Conservation (phyloP, 495 filamentous ascomycete species). For the Rhypophila decipiens region DNA sequence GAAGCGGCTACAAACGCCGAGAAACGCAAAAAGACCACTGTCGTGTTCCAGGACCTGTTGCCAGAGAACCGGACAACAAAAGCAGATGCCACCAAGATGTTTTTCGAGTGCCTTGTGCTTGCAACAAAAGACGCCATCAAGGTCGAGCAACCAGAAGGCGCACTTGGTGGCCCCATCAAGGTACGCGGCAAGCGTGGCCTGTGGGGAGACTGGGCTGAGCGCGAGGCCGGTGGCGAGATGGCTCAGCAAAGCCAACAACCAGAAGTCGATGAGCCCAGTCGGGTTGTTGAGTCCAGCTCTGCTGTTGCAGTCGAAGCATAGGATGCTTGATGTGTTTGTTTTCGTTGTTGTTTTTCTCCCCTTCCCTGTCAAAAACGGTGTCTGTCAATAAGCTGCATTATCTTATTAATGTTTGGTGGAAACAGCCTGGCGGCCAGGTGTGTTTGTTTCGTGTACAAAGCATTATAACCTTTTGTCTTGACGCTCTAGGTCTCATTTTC, state of each 20-base stretch:
- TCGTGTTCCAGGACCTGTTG: slow-evolving; percentile 87
- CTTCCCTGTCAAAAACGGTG: too few species aligned
- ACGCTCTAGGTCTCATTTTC: background rate
- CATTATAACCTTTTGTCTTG: too few species aligned
- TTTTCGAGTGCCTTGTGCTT: slow-evolving; percentile 91
- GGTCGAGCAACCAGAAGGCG: slow-evolving; percentile 77
- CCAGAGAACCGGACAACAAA: slow-evolving; percentile 72
- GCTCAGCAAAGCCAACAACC: slow-evolving; percentile 33
- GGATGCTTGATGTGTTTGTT: background rate
- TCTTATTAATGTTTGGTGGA: background rate
- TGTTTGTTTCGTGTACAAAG: too few species aligned
- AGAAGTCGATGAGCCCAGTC: slow-evolving; percentile 19
- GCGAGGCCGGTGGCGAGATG: slow-evolving; percentile 58
- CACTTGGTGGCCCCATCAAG: slow-evolving; percentile 68
- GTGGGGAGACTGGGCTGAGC: slow-evolving; percentile 95
- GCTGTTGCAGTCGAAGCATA: slow-evolving; percentile 19
- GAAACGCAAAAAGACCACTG: slow-evolving; percentile 66
- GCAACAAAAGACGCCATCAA: slow-evolving; percentile 98
- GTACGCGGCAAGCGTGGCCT: slow-evolving; percentile 83
- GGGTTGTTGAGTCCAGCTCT: slow-evolving; percentile 26
- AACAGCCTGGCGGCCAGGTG: too few species aligned
- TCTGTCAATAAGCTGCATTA: background rate
- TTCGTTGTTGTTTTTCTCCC: background rate
- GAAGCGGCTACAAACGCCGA: slow-evolving; percentile 52
- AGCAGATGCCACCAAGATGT: slow-evolving; percentile 96